Conservation (phyloP, 2,329 filamentous ascomycete species). For the Neonectria sp. region DNA sequence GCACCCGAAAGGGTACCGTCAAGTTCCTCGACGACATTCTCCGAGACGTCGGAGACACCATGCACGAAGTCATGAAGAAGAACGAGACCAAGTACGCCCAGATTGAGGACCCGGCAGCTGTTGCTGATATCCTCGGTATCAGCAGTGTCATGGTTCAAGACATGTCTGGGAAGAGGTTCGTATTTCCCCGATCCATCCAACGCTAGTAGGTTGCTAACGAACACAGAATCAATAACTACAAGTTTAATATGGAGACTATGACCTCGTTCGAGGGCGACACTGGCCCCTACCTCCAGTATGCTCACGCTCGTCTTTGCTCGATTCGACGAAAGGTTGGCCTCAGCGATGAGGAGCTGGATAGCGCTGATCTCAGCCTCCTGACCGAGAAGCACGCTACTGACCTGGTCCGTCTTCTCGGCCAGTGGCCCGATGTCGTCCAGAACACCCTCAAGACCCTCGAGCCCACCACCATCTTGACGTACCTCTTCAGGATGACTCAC, state of each 20-base stretch:
- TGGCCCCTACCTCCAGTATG: conserved; percentile 88
- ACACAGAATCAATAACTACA: conserved; percentile 73
- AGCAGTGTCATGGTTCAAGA: conserved; percentile 98
- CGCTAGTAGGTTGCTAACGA: conserved; percentile 11
- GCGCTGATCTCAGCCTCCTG: conserved; percentile 77
- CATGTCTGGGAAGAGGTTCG: conserved; percentile 92
- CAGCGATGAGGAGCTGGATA: conserved; percentile 69
- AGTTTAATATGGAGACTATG: conserved; percentile 87
- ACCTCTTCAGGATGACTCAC: conserved; percentile 91
- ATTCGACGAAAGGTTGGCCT: conserved; percentile 72
- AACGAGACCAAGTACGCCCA: conserved; percentile 93
- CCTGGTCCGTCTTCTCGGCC: conserved; percentile 81
- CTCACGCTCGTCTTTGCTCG: conserved; percentile 79
- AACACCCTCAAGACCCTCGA: conserved; percentile 90
- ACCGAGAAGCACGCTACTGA: conserved; percentile 81
- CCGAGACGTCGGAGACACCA: conserved; percentile 87
- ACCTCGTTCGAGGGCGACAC: conserved; percentile 89
- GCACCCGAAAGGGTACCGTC: conserved; percentile 80
- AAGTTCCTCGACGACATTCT: conserved; percentile 71
- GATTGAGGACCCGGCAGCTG: conserved; percentile 84
- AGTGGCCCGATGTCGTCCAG: conserved; percentile 88
- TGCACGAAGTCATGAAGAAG: conserved; percentile 97
- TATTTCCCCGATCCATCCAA: not conserved
- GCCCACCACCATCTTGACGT: conserved; percentile 69
- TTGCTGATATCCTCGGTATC: conserved; percentile 92